phyloP scores from a whole-genome alignment of 495 filamentous ascomycete species.

The Penicillium mononematosum region DNA sequence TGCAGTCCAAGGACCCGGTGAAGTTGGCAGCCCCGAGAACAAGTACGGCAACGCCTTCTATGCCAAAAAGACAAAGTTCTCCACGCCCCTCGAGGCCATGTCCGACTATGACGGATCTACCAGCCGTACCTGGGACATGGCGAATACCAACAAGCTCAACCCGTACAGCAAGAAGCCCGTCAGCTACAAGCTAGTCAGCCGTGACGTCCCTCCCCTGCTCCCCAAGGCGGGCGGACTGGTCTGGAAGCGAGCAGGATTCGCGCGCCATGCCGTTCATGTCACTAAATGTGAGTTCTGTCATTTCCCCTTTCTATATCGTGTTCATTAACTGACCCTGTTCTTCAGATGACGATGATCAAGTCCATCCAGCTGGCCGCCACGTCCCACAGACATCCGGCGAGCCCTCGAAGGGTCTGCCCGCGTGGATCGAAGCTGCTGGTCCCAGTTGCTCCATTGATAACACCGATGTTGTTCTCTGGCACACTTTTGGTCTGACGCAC shows the following conservation, averaged over 20 bases:
- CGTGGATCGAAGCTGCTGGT: constrained; percentile 72
- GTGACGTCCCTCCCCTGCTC: constrained; percentile 76
- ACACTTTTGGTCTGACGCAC: constrained; percentile 92
- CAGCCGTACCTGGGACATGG: constrained; percentile 87
- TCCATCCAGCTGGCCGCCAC: constrained; percentile 90
- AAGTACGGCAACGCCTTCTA: constrained; percentile 94
- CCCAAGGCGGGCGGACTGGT: constrained; percentile 82
- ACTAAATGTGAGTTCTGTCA: constrained; percentile 71
- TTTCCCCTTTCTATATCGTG: neutral
- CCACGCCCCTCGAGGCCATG: constrained; percentile 66
- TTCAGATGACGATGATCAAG: constrained; percentile 76
- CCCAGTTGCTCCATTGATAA: constrained; percentile 73
- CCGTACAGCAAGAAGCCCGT: constrained; percentile 82
- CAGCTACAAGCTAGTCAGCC: constrained; percentile 88
- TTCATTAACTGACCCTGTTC: constrained; percentile 8
- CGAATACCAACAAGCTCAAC: constrained; percentile 80
- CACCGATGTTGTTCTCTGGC: constrained; percentile 90
- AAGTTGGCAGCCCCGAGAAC: constrained; percentile 79
- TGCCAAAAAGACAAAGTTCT: constrained; percentile 81
- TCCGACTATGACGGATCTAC: constrained; percentile 81
- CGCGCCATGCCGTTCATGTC: constrained; percentile 86
- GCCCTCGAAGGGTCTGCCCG: constrained; percentile 71
- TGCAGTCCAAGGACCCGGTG: constrained; percentile 60
- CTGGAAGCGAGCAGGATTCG: constrained; percentile 93
- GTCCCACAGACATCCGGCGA: constrained; percentile 91